phyloP scores from a whole-genome alignment of 2,329 filamentous ascomycete species.

The Penicillium sp. region DNA sequence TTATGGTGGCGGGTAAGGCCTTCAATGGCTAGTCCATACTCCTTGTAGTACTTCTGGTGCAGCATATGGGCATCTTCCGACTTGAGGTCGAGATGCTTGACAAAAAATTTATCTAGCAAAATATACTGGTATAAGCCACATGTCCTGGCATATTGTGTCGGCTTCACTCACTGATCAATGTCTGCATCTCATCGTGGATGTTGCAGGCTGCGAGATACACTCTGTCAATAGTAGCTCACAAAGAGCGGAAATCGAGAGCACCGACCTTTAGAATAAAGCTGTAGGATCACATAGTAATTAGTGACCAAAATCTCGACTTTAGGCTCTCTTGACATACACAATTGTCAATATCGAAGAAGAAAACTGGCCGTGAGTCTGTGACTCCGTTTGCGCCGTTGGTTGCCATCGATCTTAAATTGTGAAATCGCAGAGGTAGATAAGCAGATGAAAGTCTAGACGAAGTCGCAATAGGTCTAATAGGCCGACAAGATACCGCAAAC shows the following conservation, averaged over 20 bases:
- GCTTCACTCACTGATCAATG: conserved; percentile 61
- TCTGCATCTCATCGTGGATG: conserved; percentile 85
- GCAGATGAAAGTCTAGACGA: background rate
- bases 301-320: background rate
- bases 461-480: conserved; percentile 1
- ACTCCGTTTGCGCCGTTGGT: conserved; percentile 16
- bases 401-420: conserved; percentile 21
- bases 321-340: conserved; percentile 57
- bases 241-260: background rate
- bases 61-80: conserved; percentile 78
- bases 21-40: conserved; percentile 96
- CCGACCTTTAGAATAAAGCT: conserved; percentile 80
- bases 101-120: conserved; percentile 56
- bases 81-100: conserved; percentile 68
- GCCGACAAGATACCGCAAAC: conserved; percentile 5
- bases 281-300: background rate
- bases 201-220: conserved; percentile 58
- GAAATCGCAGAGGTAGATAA: background rate
- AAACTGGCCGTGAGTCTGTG: conserved; percentile 50
- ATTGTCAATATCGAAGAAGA: conserved; percentile 95
- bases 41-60: conserved; percentile 89
- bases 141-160: background rate
- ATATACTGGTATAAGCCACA: background rate
- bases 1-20: conserved; percentile 90
- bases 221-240: conserved; percentile 10